These are phyloP conservation scores for Eimeria brunetti DNA, from an alignment of 169 alveolate genomes.

Conservation along the genomic window DNA sequence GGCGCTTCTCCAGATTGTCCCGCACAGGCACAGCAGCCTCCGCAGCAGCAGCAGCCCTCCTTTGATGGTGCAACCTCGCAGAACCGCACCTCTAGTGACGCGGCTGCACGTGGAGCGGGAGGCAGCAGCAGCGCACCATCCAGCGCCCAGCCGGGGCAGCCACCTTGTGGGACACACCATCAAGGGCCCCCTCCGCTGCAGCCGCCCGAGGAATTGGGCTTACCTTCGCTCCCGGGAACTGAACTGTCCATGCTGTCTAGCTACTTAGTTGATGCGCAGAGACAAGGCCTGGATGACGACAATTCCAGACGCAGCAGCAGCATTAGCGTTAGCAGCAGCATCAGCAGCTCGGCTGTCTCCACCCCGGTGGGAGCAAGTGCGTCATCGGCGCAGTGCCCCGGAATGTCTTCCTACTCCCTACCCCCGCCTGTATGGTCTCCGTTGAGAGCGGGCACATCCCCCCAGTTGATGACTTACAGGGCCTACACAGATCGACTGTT, in stretches of 20 bases:
- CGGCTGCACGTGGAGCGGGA: neutral
- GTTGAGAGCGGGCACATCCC: slow-evolving; percentile 39
- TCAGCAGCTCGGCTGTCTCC: slow-evolving; percentile 38
- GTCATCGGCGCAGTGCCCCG: neutral
- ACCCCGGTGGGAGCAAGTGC: slow-evolving; percentile 37
- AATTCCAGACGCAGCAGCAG: slow-evolving; percentile 36
- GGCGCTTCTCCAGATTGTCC: slow-evolving; percentile 35
- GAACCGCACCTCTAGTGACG: slow-evolving; percentile 15
- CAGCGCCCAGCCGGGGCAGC: neutral
- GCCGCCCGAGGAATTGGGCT: slow-evolving; percentile 37
- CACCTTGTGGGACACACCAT: neutral
- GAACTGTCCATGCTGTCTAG: slow-evolving; percentile 51
- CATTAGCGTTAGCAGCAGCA: slow-evolving; percentile 13
- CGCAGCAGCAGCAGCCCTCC: slow-evolving; percentile 51
- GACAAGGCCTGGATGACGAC: slow-evolving; percentile 23
- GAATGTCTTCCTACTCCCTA: slow-evolving; percentile 5
- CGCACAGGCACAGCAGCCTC: slow-evolving; percentile 27
- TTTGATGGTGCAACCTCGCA: slow-evolving; percentile 31
- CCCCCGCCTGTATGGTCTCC: slow-evolving; percentile 71
- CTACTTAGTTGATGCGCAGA: slow-evolving; percentile 30
- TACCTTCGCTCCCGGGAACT: slow-evolving; percentile 14
- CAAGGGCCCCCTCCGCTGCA: slow-evolving; percentile 51
- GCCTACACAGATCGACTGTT: slow-evolving; percentile 56
- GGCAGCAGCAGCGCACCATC: neutral
- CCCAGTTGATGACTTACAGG: slow-evolving; percentile 52